These are phyloP conservation scores for Penicillium sp. DNA, from an alignment of 2,329 filamentous ascomycete genomes.

Conservation along the genomic window DNA sequence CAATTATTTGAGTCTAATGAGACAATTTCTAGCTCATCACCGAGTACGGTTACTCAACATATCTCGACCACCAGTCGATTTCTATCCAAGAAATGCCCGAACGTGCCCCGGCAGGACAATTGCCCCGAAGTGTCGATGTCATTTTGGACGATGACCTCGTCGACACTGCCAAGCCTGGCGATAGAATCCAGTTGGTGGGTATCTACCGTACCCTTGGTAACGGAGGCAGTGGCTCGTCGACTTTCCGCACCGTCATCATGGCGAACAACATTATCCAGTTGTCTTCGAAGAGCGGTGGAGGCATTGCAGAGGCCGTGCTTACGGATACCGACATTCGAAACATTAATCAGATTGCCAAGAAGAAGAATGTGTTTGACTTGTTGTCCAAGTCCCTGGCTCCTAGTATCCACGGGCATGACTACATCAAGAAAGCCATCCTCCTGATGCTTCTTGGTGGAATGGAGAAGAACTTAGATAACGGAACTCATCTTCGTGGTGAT, in stretches of 20 bases:
- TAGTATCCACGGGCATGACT: slow-evolving; percentile 91
- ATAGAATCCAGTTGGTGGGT: slow-evolving; percentile 92
- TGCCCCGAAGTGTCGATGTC: slow-evolving; percentile 90
- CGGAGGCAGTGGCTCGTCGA: slow-evolving; percentile 75
- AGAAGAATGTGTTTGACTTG: slow-evolving; percentile 83
- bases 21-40: slow-evolving; percentile 56
- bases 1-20: not conserved
- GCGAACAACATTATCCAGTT: slow-evolving; percentile 92
- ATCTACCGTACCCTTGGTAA: slow-evolving; percentile 92
- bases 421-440: slow-evolving; percentile 95
- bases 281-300: slow-evolving; percentile 90
- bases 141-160: slow-evolving; percentile 95
- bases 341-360: slow-evolving; percentile 95
- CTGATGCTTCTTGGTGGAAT: slow-evolving; percentile 91
- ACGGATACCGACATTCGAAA: slow-evolving; percentile 96
- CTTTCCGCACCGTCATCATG: slow-evolving; percentile 87
- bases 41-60: slow-evolving; percentile 91
- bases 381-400: slow-evolving; percentile 89
- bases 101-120: slow-evolving; percentile 83
- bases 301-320: slow-evolving; percentile 81
- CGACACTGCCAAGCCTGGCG: slow-evolving; percentile 87
- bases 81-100: slow-evolving; percentile 99
- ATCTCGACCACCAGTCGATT: slow-evolving; percentile 92
- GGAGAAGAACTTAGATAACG: slow-evolving; percentile 98
- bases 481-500: slow-evolving; percentile 92